Evolutionary conservation across 2,329 filamentous ascomycete species (phyloP).

Genomic region (Aspergillus aculeatinus): DNA sequence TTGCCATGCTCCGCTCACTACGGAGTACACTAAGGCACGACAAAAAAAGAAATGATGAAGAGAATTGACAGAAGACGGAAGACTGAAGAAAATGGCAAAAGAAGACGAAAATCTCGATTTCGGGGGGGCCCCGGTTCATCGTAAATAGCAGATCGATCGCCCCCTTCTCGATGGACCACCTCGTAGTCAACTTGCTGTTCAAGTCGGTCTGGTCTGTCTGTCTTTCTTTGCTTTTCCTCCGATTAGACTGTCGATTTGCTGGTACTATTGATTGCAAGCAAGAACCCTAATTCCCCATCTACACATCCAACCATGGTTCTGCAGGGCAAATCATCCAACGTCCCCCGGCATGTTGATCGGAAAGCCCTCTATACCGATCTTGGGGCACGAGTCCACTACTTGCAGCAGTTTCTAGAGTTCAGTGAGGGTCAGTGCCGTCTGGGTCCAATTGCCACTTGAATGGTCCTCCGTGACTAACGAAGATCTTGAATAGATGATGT

Average conservation of each 20-base stretch:
- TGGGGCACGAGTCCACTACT: constrained; percentile 67
- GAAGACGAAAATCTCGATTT: neutral
- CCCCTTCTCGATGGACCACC: neutral
- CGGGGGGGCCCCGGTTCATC: neutral
- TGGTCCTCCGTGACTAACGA: neutral
- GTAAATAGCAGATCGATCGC: neutral
- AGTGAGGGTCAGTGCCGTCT: constrained; percentile 56
- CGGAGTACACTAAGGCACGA: neutral
- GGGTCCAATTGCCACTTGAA: no score
- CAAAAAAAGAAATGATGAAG: neutral
- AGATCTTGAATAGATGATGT: constrained; percentile 59
- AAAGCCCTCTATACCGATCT: constrained; percentile 70
- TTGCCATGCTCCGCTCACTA: neutral
- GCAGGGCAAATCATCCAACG: neutral
- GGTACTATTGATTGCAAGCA: neutral
- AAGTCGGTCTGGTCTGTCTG: neutral
- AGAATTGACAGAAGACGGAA: no score
- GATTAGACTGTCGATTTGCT: neutral
- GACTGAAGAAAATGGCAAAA: neutral
- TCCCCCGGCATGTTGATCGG: constrained; percentile 59
- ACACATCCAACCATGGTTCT: neutral
- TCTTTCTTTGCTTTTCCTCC: neutral
- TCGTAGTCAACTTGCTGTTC: neutral
- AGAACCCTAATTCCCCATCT: neutral
- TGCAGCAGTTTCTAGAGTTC: constrained; percentile 75